Evolutionary conservation across 495 filamentous ascomycete genomes (phyloP), one percentile per base, ranked within the genome.

Genomic region (Penicillium bovifimosum): DNA sequence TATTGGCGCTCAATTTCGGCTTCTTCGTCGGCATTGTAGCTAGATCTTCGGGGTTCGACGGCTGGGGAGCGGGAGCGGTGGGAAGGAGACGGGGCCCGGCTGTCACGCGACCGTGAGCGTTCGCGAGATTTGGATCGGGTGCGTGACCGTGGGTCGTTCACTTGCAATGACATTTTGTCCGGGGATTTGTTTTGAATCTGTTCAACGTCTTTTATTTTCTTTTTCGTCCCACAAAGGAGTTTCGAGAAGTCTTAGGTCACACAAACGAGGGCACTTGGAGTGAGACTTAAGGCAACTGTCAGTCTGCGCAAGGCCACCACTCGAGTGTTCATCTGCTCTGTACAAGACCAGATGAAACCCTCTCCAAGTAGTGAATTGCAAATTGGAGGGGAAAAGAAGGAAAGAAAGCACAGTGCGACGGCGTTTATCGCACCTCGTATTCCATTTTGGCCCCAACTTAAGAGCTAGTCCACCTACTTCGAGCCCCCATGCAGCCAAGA

Each of bases 51-150:
- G 47, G 41, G 1, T 29, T 60, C 60, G 3, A 63, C 44, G 1
- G 52, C 56, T 1, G 62, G 54, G 0, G 61, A 59, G 35, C 51
- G 56, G 13, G 58, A 48, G 47, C 57, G 57, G 16, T 41, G 56
- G 7, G 56, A 56, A 18, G 48, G 53, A 6, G 58, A 53, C 7
- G 73, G 69, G 9, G 63, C 50, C 47, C 72, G 69, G 41, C 52
- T 65, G 58, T 79, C 74, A 64, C 76, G 75, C 61, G 75, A 78
- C 49, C 70, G 68, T 39, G 77, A 77, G 44, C 74, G 75, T 31
- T 76, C 66, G 49, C 73, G 72, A 50, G 83, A 86, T 43, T 77
- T 83, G 59, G 80, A 82, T 49, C 82, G 80, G 46, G 72, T 79
- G 53, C 80, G 79, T 54, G 79, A 81, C 59, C 78, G 76, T 67